These are phyloP conservation scores for Limonomyces culmigenus DNA, from an alignment of 1,284 basidiomycete species.

Conservation along the genomic window DNA sequence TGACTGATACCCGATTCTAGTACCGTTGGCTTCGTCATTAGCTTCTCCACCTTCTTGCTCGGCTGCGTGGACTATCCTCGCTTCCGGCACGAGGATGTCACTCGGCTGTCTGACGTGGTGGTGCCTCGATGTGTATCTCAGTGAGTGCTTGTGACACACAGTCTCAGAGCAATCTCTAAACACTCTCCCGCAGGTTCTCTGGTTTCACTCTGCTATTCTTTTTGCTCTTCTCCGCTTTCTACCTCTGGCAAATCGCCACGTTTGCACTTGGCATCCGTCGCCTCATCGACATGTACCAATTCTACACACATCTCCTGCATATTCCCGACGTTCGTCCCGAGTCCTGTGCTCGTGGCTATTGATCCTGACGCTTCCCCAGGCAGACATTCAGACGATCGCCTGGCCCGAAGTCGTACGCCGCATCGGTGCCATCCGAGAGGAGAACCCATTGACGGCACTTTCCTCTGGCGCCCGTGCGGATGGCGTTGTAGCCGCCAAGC, in stretches of 20 bases:
- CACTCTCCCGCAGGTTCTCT: constrained; percentile 45
- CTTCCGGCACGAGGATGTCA: constrained; percentile 45
- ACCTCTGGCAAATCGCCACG: constrained; percentile 54
- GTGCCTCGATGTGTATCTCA: constrained; percentile 66
- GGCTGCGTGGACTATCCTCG: constrained; percentile 89
- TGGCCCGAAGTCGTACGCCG: constrained; percentile 92
- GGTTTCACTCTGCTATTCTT: constrained; percentile 73
- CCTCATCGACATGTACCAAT: constrained; percentile 84
- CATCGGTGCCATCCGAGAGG: constrained; percentile 76
- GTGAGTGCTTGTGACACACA: constrained; percentile 21
- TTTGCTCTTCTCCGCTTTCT: constrained; percentile 66
- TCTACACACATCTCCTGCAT: constrained; percentile 67
- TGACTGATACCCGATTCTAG: constrained; percentile 26
- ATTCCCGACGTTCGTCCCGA: constrained; percentile 57
- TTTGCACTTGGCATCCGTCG: constrained; percentile 53
- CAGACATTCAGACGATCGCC: constrained; percentile 92
- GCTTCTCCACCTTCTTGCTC: constrained; percentile 89
- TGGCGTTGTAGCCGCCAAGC: constrained; percentile 45
- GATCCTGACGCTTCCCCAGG: constrained; percentile 41
- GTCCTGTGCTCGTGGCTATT: constrained; percentile 1
- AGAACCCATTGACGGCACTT: constrained; percentile 77
- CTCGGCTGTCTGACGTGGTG: constrained; percentile 62
- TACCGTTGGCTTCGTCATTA: constrained; percentile 93
- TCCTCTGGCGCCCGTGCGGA: constrained; percentile 41
- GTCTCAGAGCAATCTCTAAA: constrained; percentile 6